Evolutionary conservation across 495 filamentous ascomycete species (phyloP).

Genomic region (Pyrenopolyporus hunteri): DNA sequence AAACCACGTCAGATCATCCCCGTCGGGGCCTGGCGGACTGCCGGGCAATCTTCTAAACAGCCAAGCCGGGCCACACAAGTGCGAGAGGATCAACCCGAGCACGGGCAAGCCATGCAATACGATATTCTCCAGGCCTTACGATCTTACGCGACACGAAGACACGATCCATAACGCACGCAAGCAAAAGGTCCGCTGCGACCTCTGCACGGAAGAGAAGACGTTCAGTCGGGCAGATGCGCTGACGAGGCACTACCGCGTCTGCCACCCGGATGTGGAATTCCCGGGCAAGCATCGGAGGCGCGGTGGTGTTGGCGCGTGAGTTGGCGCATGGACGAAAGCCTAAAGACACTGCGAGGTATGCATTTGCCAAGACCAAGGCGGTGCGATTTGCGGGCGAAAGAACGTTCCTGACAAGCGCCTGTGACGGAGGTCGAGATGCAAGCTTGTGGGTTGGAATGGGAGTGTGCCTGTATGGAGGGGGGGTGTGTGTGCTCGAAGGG

Average conservation of each 20-base stretch:
- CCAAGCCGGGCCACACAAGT: conserved; percentile 88
- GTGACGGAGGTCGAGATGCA: no score
- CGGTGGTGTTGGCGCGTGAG: conserved; percentile 40
- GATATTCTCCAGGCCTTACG: conserved; percentile 95
- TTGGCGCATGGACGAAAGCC: conserved; percentile 12
- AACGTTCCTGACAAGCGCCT: no score
- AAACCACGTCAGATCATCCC: conserved; percentile 39
- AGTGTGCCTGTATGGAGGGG: conserved; percentile 11
- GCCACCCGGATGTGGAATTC: conserved; percentile 84
- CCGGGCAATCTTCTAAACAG: conserved; percentile 61
- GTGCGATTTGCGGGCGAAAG: conserved; percentile 13
- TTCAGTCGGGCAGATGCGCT: conserved; percentile 92
- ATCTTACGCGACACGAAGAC: conserved; percentile 95
- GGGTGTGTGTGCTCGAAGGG: conserved; percentile 13
- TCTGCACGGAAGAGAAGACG: conserved; percentile 97
- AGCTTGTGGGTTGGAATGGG: no score
- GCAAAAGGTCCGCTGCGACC: conserved; percentile 91
- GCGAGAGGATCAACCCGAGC: conserved; percentile 90
- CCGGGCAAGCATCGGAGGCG: conserved; percentile 66
- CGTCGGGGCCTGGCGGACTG: conserved; percentile 11
- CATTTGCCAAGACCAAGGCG: conserved; percentile 14
- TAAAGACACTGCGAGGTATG: conserved; percentile 1
- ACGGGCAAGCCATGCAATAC: conserved; percentile 97
- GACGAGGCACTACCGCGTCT: conserved; percentile 89
- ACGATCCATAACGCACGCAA: conserved; percentile 96